A percentile compares a stretch with the other conserved stretches of the same genome.
These are phyloP conservation scores for Xylaria scruposa DNA, from an alignment of 495 filamentous ascomycete species.

Conservation along the genomic window DNA sequence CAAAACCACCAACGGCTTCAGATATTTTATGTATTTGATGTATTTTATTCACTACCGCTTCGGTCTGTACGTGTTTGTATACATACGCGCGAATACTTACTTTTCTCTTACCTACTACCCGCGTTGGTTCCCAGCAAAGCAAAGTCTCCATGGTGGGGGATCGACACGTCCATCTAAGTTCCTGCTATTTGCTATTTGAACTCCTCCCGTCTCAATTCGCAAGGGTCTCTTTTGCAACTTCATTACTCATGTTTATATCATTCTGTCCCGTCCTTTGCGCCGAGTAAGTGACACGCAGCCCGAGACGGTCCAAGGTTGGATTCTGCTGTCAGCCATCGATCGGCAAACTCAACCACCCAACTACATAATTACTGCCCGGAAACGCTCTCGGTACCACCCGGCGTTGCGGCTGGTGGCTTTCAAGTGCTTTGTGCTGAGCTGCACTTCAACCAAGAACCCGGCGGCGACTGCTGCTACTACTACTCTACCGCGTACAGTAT, in stretches of 20 bases:
- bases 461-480: neutral
- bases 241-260: constrained; percentile 16
- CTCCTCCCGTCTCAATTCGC: constrained; percentile 6
- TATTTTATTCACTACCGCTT: neutral
- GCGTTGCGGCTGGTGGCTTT: neutral
- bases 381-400: constrained; percentile 11
- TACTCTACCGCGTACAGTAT: neutral
- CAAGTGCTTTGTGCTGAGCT: neutral
- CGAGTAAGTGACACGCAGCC: constrained; percentile 16
- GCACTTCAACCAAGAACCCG: neutral
- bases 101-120: neutral
- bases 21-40: neutral
- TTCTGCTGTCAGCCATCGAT: constrained; percentile 18
- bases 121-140: too few relatives aligned
- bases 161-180: neutral
- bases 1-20: constrained; percentile 14
- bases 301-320: constrained; percentile 7
- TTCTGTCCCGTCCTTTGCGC: neutral
- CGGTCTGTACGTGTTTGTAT: neutral
- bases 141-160: constrained; percentile 16
- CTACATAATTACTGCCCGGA: neutral
- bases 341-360: constrained; percentile 10
- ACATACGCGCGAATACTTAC: neutral
- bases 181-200: neutral
- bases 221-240: neutral